Base-by-base conservation (phyloP, 345 rosid genomes). In the Tarenaya hassleriana region DNA sequence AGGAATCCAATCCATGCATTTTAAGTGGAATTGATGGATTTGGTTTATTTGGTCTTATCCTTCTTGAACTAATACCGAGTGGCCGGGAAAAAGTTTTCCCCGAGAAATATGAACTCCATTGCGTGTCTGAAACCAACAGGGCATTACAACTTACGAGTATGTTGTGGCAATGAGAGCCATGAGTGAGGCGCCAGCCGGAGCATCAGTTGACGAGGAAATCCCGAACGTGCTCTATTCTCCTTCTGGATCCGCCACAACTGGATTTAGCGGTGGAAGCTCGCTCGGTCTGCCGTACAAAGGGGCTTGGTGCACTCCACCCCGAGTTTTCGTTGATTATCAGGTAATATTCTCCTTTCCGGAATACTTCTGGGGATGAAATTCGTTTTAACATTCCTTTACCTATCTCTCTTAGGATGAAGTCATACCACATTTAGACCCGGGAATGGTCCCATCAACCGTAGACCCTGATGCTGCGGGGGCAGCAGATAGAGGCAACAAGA, bases 251-350 rank as follows among this genome's bases (percentile, higher is more conserved):
- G 83, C 96, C 13, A 85, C 96, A 9, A 85, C 96, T 9, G 97
- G 94, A 38, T 50, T 80, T 69, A 90, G 97, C 60, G 94, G 88
- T 38, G 94, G 95, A 67, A 86, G 95, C 68, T 90, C 94, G 66
- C 70, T 83, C 15, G 91, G 91, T 29, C 72, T 80, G 58, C 86
- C 80, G 69, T 74, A 81, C 69, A 86, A 75, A 52, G 94, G 95
- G n/a, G 80, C 76, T 51, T 90, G 97, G 97, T 90, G 97, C 69
- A 86, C 95, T 41, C 94, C 95, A 69, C 97, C 97, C 17, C 72
- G 97, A 74, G 80, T 90, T 46, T 90, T 84, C 65, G 83, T 92
- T 60, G 97, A 90, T 73, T 73, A 90, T 78, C 91, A 86, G 95
- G 97, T 90, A 76, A 13, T 3, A 2, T 37, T 13, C 3, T 8